A percentile compares a stretch with the other conserved stretches of the same genome.
Evolutionary conservation across 2,329 filamentous ascomycete genomes (phyloP).

Genomic region (Malbranchea zuffiana): DNA sequence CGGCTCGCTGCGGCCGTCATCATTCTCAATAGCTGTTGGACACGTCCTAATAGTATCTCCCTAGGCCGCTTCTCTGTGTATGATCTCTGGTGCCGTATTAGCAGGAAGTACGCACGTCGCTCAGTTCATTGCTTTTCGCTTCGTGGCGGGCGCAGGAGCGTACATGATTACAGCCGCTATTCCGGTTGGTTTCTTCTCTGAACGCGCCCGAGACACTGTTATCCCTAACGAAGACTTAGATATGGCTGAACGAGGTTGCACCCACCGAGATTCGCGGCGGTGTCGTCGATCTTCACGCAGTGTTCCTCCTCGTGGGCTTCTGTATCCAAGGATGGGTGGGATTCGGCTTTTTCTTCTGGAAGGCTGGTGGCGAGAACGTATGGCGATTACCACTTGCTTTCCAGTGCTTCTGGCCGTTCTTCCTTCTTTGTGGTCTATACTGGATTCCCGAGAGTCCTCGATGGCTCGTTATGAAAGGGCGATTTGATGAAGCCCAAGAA

Average conservation of each 20-base stretch:
- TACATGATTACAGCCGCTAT: neutral
- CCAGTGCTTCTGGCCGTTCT: neutral
- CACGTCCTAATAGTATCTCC: too few species aligned
- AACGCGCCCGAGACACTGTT: neutral
- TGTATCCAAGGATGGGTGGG: neutral
- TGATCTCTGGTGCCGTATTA: too few species aligned
- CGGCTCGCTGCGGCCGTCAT: too few species aligned
- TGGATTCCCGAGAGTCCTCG: slow-evolving; percentile 53
- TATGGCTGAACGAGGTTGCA: neutral
- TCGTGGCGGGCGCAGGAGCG: neutral
- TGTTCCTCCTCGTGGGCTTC: neutral
- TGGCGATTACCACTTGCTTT: neutral
- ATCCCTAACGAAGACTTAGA: too few species aligned
- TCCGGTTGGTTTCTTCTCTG: neutral
- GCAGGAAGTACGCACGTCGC: too few species aligned
- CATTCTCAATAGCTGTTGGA: too few species aligned
- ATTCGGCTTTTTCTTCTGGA: neutral
- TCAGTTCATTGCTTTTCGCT: neutral
- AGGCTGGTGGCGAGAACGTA: neutral
- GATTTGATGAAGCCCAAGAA: slow-evolving; percentile 18
- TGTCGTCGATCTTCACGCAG: neutral
- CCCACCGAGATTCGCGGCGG: neutral
- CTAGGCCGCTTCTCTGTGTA: too few species aligned
- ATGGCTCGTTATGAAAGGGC: slow-evolving; percentile 28
- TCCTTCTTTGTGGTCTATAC: neutral